Evolutionary conservation across 208 protist species (phyloP), one percentile per base, ranked within the genome.

Genomic region (Wallacemonas sp.): DNA sequence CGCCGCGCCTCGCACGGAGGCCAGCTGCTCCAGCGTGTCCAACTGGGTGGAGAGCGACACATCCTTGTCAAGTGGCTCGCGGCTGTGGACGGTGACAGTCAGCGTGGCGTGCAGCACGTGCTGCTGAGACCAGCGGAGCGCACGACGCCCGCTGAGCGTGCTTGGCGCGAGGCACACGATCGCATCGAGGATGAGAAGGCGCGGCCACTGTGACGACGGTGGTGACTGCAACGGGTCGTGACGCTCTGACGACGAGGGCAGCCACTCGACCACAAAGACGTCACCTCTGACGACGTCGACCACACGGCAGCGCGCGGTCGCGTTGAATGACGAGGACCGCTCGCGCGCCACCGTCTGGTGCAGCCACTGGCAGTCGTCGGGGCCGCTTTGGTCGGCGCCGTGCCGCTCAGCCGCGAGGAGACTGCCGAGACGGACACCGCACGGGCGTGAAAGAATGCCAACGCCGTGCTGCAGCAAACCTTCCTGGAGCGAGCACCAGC

Each of bases 401-500:
- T 62, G 22, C 10, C 11, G 22, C 41, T 84, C 78, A 18, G 70
- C 66, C 7, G 57, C 25, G 29, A 85, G 61, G 20, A 86, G 72
- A 10, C 67, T 5, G 2, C 45, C 59, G 16, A 69, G 59, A 2
- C 81, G 66, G 26, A 77, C 14, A 10, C 74, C 57, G 11, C 70
- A 55, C 12, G 76, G 75, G 23, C 81, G 81, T 23, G 78, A 63
- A 42, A 87, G 69, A 31, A 77, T 72, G 14, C 46, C 85, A 2
- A 80, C 70, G 16, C 85, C 81, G 0, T 55, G 65, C 18, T 39
- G 25, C 16, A 87, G 64, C 23, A 91, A 42, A 7, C 52, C 50
- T 38, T 87, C 81, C 61, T 91, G 85, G 25, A 87, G 63, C 4
- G 79, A 91, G 26, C 45, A 33, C 85, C 81, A 86, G 32, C 22